Evolutionary conservation across 2,329 filamentous ascomycete genomes (phyloP).

Genomic region (Penicillium griseofulvum): DNA sequence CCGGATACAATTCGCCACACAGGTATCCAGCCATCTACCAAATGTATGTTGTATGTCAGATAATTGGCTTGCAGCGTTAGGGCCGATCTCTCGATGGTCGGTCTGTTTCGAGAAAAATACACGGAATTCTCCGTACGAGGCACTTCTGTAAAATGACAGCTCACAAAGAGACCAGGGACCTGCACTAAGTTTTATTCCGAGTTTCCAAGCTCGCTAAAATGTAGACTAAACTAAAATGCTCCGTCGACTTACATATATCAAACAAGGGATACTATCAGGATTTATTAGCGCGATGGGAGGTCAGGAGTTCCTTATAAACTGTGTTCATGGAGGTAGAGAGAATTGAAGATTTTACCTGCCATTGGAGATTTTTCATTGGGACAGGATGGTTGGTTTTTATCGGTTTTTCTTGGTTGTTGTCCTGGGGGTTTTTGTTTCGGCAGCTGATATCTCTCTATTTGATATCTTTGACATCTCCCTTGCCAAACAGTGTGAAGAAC

Average conservation of each 20-base stretch:
- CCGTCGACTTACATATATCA: conserved; percentile 3
- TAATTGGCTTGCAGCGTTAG: background rate
- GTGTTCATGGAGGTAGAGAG: background rate
- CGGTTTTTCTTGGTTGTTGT: background rate
- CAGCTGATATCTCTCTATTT: background rate
- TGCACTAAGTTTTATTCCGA: background rate
- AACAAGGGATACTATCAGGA: background rate
- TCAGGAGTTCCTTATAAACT: background rate
- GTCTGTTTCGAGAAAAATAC: background rate
- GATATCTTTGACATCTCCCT: background rate
- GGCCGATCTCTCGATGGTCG: background rate
- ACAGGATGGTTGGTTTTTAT: conserved; percentile 6
- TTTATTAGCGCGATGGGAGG: background rate
- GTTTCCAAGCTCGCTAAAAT: background rate
- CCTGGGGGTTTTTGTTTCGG: background rate
- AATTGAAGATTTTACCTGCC: background rate
- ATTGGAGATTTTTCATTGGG: background rate
- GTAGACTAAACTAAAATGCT: background rate
- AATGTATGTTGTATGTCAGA: background rate
- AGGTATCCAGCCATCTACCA: background rate
- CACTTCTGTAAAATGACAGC: conserved; percentile 1
- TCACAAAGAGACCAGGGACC: background rate
- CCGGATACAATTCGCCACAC: background rate
- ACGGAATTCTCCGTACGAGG: background rate
- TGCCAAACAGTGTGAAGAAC: background rate